A percentile compares a stretch with the other conserved stretches of the same genome.
These are phyloP conservation scores for Leccinum disarticulatum DNA, from an alignment of 768 basidiomycete genomes.

Conservation along the genomic window DNA sequence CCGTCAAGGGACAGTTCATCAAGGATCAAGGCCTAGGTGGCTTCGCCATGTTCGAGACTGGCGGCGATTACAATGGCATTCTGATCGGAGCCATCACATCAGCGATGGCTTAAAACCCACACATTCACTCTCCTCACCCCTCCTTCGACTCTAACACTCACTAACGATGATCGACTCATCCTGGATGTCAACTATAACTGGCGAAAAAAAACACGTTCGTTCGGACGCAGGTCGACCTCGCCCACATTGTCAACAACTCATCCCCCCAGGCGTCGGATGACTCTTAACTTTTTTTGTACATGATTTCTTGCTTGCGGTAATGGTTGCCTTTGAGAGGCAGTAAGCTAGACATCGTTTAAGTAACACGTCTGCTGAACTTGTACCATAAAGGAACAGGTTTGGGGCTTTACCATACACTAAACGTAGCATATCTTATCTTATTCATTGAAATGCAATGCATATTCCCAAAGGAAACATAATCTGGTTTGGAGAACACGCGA, in stretches of 20 bases:
- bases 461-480: no score
- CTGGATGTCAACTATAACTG: slow-evolving; percentile 7
- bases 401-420: neutral
- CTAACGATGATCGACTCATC: slow-evolving; percentile 25
- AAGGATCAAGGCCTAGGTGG: slow-evolving; percentile 34
- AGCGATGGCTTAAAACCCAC: slow-evolving; percentile 24
- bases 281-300: neutral
- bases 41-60: slow-evolving; percentile 47
- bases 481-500: no score
- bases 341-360: neutral
- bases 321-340: slow-evolving; percentile 18
- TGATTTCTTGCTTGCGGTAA: neutral
- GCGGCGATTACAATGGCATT: slow-evolving; percentile 40
- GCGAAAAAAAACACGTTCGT: neutral
- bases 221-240: slow-evolving; percentile 9
- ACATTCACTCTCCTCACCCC: slow-evolving; percentile 4
- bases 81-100: slow-evolving; percentile 35
- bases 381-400: neutral
- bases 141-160: slow-evolving; percentile 11
- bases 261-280: slow-evolving; percentile 17
- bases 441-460: neutral
- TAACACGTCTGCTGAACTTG: neutral
- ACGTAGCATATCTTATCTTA: neutral
- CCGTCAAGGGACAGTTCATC: slow-evolving; percentile 45
- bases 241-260: neutral